Evolutionary conservation across 768 basidiomycete species (phyloP).

Genomic region (Nevesoporus exiguus): DNA sequence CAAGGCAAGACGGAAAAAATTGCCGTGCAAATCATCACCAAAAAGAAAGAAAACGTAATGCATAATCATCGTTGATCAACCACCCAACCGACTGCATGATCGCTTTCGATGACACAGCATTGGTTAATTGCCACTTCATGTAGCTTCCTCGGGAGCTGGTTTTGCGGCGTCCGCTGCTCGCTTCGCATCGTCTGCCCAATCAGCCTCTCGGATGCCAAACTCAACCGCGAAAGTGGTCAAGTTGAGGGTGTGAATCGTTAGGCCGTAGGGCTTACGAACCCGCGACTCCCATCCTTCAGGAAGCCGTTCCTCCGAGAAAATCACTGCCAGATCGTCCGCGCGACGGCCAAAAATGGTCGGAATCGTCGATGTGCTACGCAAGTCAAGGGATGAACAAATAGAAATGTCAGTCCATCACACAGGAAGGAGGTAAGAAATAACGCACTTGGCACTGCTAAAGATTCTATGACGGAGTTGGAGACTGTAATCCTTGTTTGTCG

Average conservation of each 20-base stretch:
- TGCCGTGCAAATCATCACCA: not conserved
- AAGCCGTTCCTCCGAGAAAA: constrained; percentile 68
- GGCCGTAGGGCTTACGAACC: constrained; percentile 49
- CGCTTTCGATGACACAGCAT: too few species aligned
- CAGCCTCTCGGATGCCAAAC: constrained; percentile 15
- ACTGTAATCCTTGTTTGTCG: constrained; percentile 54
- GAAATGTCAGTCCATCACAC: not conserved
- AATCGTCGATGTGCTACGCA: constrained; percentile 55
- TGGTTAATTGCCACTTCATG: not conserved
- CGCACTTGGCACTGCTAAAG: constrained; percentile 68
- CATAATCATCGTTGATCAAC: not conserved
- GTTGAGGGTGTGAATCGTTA: constrained; percentile 61
- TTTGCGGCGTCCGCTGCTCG: not conserved
- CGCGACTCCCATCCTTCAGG: constrained; percentile 70
- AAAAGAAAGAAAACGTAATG: not conserved
- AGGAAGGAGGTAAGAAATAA: not conserved
- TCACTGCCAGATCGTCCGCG: constrained; percentile 47
- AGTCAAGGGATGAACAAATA: not conserved
- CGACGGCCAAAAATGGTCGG: constrained; percentile 45
- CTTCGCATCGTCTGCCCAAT: constrained; percentile 7
- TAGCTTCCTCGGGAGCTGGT: not conserved
- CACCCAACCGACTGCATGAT: not conserved
- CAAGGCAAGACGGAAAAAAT: not conserved
- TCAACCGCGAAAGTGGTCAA: constrained; percentile 5
- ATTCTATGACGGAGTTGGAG: constrained; percentile 49